These are phyloP conservation scores for Thraustochytrium striatum DNA, from an alignment of 352 stramenopile genomes.

Conservation along the genomic window DNA sequence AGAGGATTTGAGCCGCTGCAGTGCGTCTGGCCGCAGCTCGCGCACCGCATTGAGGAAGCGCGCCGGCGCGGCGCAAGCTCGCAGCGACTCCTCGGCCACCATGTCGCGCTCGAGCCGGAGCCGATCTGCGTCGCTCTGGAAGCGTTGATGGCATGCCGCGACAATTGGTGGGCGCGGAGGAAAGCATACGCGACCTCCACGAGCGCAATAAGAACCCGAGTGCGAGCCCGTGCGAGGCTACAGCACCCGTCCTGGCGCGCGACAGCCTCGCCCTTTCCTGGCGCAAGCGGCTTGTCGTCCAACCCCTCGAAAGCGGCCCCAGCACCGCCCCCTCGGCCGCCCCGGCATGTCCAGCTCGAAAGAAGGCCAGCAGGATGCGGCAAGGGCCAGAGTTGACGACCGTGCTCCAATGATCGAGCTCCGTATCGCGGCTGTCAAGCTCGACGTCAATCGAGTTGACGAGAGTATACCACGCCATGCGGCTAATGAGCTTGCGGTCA, in stretches of 20 bases:
- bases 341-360: background rate
- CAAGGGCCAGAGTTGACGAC: background rate
- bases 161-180: slow-evolving; percentile 7
- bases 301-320: background rate
- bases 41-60: slow-evolving; percentile 19
- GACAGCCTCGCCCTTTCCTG: background rate
- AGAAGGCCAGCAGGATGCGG: background rate
- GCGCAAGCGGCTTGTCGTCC: background rate
- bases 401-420: slow-evolving; percentile 21
- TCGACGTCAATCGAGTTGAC: slow-evolving; percentile 40
- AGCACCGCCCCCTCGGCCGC: background rate
- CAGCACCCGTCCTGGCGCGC: background rate
- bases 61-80: slow-evolving; percentile 8
- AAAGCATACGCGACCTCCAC: slow-evolving; percentile 24
- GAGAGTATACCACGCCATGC: slow-evolving; percentile 6
- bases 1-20: slow-evolving; percentile 5
- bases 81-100: slow-evolving; percentile 8
- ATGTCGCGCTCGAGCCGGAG: background rate
- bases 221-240: background rate
- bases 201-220: background rate
- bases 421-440: slow-evolving; percentile 28
- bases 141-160: slow-evolving; percentile 2
- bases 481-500: background rate
- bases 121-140: slow-evolving; percentile 9
- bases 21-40: background rate